phyloP scores from a whole-genome alignment of 345 rosid genomes.

The Anacardium occidentale region DNA sequence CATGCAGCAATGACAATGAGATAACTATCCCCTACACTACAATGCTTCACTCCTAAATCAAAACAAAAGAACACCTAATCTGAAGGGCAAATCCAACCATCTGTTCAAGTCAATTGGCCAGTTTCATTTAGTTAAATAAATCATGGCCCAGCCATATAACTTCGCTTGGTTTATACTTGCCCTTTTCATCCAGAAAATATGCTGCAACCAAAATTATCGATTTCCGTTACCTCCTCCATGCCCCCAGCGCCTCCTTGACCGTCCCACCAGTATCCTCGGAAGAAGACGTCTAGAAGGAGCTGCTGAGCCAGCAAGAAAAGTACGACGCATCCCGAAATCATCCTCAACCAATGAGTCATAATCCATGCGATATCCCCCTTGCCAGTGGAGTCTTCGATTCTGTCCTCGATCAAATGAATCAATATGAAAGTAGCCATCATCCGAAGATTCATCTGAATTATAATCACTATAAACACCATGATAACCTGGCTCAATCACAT shows the following conservation, averaged over 20 bases:
- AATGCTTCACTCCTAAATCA: background rate
- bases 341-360: conserved; percentile 41
- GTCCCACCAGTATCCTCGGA: conserved; percentile 37
- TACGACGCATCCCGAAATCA: conserved; percentile 33
- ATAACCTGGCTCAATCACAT: conserved; percentile 72
- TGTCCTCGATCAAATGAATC: conserved; percentile 39
- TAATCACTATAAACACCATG: conserved; percentile 36
- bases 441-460: conserved; percentile 57
- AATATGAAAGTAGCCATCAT: conserved; percentile 38
- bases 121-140: background rate
- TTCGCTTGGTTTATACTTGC: background rate
- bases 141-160: background rate
- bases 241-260: conserved; percentile 44
- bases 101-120: background rate
- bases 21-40: background rate
- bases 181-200: background rate
- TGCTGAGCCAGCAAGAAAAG: conserved; percentile 35
- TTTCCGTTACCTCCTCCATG: conserved; percentile 43
- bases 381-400: conserved; percentile 27
- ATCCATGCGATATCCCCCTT: conserved; percentile 29
- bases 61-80: conserved; percentile 5
- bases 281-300: conserved; percentile 32
- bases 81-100: conserved; percentile 1
- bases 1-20: conserved; percentile 2
- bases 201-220: conserved; percentile 24